Evolutionary conservation across 495 filamentous ascomycete genomes (phyloP).

Genomic region (Podospora pseudoanserina): DNA sequence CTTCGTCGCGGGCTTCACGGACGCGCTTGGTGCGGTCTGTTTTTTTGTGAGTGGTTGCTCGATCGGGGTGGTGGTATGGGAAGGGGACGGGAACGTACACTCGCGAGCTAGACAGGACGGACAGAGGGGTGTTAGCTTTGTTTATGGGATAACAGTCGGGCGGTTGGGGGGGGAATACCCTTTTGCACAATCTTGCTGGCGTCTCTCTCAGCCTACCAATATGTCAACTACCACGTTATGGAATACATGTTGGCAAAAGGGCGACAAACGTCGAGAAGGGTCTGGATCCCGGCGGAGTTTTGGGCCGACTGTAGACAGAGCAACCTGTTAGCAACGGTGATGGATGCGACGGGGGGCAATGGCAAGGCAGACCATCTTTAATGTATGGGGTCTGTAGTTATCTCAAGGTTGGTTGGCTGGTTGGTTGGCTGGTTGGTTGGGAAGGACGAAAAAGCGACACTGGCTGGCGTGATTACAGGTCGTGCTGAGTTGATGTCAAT

Average conservation of each 20-base stretch:
- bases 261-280: conserved; percentile 86
- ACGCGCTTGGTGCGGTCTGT: conserved; percentile 94
- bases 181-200: conserved; percentile 98
- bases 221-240: background rate
- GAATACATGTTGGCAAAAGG: background rate
- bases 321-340: background rate
- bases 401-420: background rate
- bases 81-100: conserved; percentile 31
- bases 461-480: too few relatives aligned
- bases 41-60: conserved; percentile 1
- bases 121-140: conserved; percentile 10
- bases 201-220: conserved; percentile 83
- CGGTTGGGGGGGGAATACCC: conserved; percentile 48
- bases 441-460: too few relatives aligned
- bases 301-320: conserved; percentile 73
- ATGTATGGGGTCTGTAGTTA: background rate
- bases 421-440: background rate
- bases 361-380: conserved; percentile 7
- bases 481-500: too few relatives aligned
- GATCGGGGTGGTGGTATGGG: background rate
- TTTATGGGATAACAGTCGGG: background rate
- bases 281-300: conserved; percentile 97
- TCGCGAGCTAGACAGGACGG: conserved; percentile 37
- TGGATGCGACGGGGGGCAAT: background rate
- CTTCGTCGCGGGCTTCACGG: conserved; percentile 89